Evolutionary conservation across 306 rosid genomes (phyloP).

Genomic region (Casuarina cunninghamiana): DNA sequence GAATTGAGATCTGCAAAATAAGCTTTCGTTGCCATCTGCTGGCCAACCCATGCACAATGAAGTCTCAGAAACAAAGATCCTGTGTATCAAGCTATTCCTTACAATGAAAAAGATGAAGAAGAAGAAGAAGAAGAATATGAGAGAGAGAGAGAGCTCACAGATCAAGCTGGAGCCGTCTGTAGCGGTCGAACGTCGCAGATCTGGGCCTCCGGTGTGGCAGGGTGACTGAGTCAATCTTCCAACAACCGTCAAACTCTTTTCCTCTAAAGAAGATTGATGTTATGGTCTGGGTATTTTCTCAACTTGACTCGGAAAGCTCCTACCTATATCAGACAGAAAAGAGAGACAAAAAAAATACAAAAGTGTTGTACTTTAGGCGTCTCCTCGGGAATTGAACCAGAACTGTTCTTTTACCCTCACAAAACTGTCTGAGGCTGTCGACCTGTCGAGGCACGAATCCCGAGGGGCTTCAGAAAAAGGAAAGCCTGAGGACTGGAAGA

Average conservation of each 20-base stretch:
- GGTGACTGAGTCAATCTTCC: slow-evolving; percentile 23
- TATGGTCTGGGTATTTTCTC: slow-evolving; percentile 13
- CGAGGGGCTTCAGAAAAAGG: slow-evolving; percentile 27
- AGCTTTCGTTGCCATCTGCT: not conserved
- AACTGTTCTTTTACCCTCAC: slow-evolving; percentile 28
- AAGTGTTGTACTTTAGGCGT: not conserved
- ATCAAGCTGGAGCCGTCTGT: slow-evolving; percentile 22
- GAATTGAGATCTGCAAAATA: slow-evolving; percentile 18
- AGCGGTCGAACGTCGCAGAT: slow-evolving; percentile 26
- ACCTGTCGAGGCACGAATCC: slow-evolving; percentile 56
- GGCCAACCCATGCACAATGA: not conserved
- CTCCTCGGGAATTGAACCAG: slow-evolving; percentile 50
- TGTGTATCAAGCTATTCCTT: not conserved
- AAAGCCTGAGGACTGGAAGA: slow-evolving; percentile 30
- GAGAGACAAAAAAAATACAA: slow-evolving; percentile 27
- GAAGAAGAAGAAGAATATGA: not conserved
- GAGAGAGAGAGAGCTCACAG: slow-evolving; percentile 43
- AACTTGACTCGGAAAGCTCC: slow-evolving; percentile 24
- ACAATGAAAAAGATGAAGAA: not conserved
- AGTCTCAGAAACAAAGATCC: not conserved
- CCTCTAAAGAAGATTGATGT: slow-evolving; percentile 10
- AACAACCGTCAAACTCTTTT: slow-evolving; percentile 5
- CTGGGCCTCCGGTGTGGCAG: slow-evolving; percentile 28
- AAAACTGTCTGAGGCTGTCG: slow-evolving; percentile 19
- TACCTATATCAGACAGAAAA: slow-evolving; percentile 36